These are phyloP conservation scores for Exophiala lecanii-corni DNA, from an alignment of 2,329 filamentous ascomycete species.

Conservation along the genomic window DNA sequence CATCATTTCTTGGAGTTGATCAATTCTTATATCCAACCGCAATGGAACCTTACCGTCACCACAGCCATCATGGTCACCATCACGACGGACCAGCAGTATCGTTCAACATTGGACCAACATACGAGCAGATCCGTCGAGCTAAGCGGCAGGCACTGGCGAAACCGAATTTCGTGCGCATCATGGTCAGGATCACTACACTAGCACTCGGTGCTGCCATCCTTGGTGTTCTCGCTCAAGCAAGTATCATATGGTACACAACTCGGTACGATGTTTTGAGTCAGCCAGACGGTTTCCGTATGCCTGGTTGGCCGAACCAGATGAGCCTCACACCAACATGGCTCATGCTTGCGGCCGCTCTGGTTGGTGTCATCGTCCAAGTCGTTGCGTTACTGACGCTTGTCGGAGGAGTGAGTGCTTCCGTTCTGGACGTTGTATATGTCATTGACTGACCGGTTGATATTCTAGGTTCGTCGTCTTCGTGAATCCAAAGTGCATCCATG, in stretches of 20 bases:
- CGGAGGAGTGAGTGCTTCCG: constrained; percentile 5
- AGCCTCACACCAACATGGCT: constrained; percentile 12
- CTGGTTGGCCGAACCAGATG: constrained; percentile 9
- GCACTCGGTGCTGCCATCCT: constrained; percentile 5
- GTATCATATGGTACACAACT: constrained; percentile 6
- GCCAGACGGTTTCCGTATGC: constrained; percentile 2
- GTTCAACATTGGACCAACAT: neutral
- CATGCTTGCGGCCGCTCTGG: constrained; percentile 11
- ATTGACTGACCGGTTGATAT: too few relatives aligned
- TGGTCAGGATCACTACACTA: constrained; percentile 4
- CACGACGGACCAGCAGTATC: neutral
- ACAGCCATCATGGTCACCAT: neutral
- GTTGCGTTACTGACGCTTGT: constrained; percentile 10
- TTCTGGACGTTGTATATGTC: too few relatives aligned
- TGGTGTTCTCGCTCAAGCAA: constrained; percentile 7
- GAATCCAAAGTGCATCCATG: constrained; percentile 7
- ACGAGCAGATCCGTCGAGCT: neutral
- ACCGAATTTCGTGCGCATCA: constrained; percentile 2
- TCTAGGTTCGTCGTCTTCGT: constrained; percentile 4
- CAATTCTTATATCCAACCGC: neutral
- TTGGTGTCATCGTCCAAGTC: constrained; percentile 5
- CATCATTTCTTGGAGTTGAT: too few relatives aligned
- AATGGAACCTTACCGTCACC: constrained; percentile 12
- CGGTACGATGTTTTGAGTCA: constrained; percentile 6
- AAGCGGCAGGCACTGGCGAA: neutral